phyloP scores from a whole-genome alignment of 192 early-diverging fungal genomes.

The Gigaspora rosea region DNA sequence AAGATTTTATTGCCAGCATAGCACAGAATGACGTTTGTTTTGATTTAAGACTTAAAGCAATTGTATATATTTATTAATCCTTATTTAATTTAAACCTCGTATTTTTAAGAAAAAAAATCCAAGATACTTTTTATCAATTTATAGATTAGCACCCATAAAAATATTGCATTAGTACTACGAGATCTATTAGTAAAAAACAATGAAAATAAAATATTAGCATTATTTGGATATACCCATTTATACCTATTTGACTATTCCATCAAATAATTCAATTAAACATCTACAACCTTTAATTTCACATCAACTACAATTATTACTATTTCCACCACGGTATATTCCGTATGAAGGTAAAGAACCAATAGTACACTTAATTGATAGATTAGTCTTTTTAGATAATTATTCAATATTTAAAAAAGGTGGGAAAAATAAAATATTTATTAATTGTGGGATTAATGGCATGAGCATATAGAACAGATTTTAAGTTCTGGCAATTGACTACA shows the following conservation, averaged over 20 bases:
- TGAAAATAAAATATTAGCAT: not conserved
- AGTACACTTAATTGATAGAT: slow-evolving; percentile 22
- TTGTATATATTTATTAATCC: not conserved
- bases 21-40: slow-evolving; percentile 22
- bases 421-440: slow-evolving; percentile 2
- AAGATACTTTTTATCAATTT: not conserved
- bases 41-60: slow-evolving; percentile 9
- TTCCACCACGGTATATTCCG: slow-evolving; percentile 24
- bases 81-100: not conserved
- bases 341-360: slow-evolving; percentile 29
- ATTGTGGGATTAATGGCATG: slow-evolving; percentile 5
- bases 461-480: not conserved
- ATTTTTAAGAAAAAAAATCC: not conserved
- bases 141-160: slow-evolving; percentile 3
- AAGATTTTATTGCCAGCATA: slow-evolving; percentile 5
- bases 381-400: slow-evolving; percentile 2
- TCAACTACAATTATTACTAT: slow-evolving; percentile 21
- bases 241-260: not conserved
- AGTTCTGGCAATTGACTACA: slow-evolving; percentile 18
- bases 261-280: not conserved
- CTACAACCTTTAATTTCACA: not conserved
- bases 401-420: not conserved
- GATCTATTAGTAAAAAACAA: slow-evolving; percentile 16
- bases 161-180: not conserved
- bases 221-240: slow-evolving; percentile 20